phyloP scores from a whole-genome alignment of 2,329 filamentous ascomycete species.

The Coniochaeta ligniaria region DNA sequence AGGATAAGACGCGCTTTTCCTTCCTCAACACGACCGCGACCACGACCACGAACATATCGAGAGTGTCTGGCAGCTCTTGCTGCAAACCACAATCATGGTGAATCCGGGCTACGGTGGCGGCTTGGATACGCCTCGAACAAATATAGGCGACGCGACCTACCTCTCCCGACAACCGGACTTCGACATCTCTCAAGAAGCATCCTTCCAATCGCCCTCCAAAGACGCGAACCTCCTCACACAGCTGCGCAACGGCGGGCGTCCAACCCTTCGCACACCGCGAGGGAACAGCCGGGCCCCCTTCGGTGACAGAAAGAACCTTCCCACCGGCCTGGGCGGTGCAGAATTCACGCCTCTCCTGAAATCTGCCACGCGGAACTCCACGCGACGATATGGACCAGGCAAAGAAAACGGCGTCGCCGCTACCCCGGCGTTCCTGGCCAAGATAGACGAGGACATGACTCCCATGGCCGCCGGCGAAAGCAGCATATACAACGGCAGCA shows the following conservation, averaged over 20 bases:
- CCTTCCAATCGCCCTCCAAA: constrained; percentile 75
- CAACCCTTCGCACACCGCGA: constrained; percentile 67
- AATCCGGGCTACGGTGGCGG: constrained; percentile 54
- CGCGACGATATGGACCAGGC: constrained; percentile 47
- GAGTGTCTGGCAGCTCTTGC: neutral
- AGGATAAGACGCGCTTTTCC: neutral
- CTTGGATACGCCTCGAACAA: constrained; percentile 82
- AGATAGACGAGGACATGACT: constrained; percentile 65
- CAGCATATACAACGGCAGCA: constrained; percentile 61
- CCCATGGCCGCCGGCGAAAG: constrained; percentile 67
- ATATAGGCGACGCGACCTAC: constrained; percentile 77
- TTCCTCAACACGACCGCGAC: neutral
- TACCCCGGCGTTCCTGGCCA: constrained; percentile 63
- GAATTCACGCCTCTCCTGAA: constrained; percentile 96
- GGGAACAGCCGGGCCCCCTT: constrained; percentile 57
- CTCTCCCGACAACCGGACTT: constrained; percentile 64
- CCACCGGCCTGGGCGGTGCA: constrained; percentile 54
- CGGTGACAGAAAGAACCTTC: constrained; percentile 64
- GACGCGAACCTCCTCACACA: constrained; percentile 70
- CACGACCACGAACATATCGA: neutral
- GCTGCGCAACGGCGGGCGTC: constrained; percentile 57
- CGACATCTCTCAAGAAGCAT: constrained; percentile 80
- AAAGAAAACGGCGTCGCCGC: constrained; percentile 54
- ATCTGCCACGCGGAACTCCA: constrained; percentile 65
- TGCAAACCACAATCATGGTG: constrained; percentile 42